Evolutionary conservation across 192 early-diverging fungal genomes (phyloP).

Genomic region (Dissophora ornata): DNA sequence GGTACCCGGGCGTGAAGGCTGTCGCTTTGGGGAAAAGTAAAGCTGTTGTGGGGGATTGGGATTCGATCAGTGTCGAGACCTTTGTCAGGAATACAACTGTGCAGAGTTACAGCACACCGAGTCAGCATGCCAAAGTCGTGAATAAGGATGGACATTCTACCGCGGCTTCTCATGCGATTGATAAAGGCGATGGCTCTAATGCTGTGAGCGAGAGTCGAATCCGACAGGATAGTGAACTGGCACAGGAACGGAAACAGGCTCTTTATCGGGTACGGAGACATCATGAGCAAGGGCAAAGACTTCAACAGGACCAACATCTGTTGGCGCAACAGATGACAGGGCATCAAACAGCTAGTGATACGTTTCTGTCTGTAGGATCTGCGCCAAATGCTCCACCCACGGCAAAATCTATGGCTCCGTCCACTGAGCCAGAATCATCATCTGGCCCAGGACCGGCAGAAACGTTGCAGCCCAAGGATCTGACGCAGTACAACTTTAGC

Average conservation of each 20-base stretch:
- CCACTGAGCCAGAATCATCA: background rate
- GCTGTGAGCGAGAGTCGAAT: conserved; percentile 6
- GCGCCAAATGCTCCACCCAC: background rate
- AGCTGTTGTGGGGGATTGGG: conserved; percentile 35
- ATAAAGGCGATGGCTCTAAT: background rate
- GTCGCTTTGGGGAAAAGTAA: conserved; percentile 17
- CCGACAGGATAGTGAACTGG: background rate
- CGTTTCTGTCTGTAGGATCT: too few species aligned
- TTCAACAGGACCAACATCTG: too few species aligned
- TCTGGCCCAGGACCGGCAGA: background rate
- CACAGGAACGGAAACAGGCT: background rate
- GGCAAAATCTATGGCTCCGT: background rate
- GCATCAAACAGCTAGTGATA: too few species aligned
- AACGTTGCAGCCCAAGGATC: background rate
- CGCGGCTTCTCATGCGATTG: background rate
- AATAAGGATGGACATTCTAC: background rate
- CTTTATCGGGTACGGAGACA: background rate
- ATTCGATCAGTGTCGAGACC: conserved; percentile 9
- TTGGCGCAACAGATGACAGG: too few species aligned
- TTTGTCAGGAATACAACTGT: conserved; percentile 8
- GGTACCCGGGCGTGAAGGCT: conserved; percentile 24
- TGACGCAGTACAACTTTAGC: conserved; percentile 28
- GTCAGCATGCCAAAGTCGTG: conserved; percentile 3
- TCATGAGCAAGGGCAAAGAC: background rate
- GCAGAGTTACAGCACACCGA: background rate